These are phyloP conservation scores for Knoxdaviesia proteae DNA, from an alignment of 2,329 filamentous ascomycete genomes.

Conservation along the genomic window DNA sequence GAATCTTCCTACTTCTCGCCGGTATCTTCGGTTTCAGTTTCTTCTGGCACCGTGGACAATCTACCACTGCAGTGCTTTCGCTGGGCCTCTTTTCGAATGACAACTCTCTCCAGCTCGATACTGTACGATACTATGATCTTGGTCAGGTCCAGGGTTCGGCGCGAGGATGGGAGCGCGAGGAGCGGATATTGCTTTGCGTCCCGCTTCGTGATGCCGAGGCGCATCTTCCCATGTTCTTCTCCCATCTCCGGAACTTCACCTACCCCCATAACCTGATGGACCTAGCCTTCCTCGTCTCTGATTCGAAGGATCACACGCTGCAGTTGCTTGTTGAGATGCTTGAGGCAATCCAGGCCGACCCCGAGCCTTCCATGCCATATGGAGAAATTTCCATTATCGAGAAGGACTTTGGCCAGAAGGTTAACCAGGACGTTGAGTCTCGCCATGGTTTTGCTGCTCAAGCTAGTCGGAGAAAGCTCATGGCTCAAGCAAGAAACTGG, in stretches of 20 bases:
- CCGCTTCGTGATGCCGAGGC: conserved; percentile 81
- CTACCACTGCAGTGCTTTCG: conserved; percentile 38
- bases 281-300: conserved; percentile 86
- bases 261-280: conserved; percentile 95
- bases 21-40: conserved; percentile 46
- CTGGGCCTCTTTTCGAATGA: conserved; percentile 47
- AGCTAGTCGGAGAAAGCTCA: conserved; percentile 79
- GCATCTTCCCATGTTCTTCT: conserved; percentile 95
- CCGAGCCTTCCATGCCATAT: conserved; percentile 63
- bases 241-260: conserved; percentile 88
- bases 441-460: conserved; percentile 94
- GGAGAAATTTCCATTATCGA: conserved; percentile 96
- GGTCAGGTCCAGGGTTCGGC: conserved; percentile 79
- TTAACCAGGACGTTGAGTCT: conserved; percentile 93
- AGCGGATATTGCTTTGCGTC: conserved; percentile 85
- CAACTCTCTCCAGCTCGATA: conserved; percentile 67
- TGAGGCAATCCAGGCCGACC: conserved; percentile 57
- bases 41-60: conserved; percentile 42
- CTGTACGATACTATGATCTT: conserved; percentile 91
- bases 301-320: conserved; percentile 85
- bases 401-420: conserved; percentile 96
- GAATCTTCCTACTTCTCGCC: conserved; percentile 38
- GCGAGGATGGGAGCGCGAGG: conserved; percentile 87
- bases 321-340: conserved; percentile 54
- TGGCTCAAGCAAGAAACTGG: conserved; percentile 97